Base-by-base conservation (phyloP, 805 yeast genomes). In the Candida xyloterini region DNA sequence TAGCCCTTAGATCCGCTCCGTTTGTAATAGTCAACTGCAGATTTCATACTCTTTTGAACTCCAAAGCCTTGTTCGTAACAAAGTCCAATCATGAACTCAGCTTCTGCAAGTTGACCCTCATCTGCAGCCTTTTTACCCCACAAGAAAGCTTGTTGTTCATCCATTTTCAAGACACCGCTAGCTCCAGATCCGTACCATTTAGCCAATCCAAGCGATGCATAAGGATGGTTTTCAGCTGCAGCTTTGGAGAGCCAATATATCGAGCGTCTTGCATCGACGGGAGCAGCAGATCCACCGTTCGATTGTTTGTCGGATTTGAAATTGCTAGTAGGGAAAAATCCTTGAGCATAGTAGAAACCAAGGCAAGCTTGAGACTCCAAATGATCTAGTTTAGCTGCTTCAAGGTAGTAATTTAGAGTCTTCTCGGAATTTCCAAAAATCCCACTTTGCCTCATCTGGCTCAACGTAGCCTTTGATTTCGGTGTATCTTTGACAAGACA, bases 161-260 rank as follows among this genome's bases (percentile, higher is more conserved):
- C 79, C 7, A 73, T 70, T 30, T 64, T 62, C 30, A 84, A 57
- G 1, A 76, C 63, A 2, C 70, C 76, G 10, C 69, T 67, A 0
- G 78, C 78, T 2, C 95, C 95, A 0, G 88, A 79, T 10, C 84
- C 68, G 50, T 80, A 78, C 90, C 91, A 84, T 33, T 89, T 89
- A 43, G 84, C 76, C 25, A 84, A 62, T 0, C 86, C 87, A 56
- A 84, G 67, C 56, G 84, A 83, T 3, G 86, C 81, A 53, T 80
- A 76, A 0, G 81, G 70, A 51, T 82, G 81, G 11, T 81, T 83
- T 43, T 72, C 67, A 30, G 68, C 72, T 33, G 89, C 87, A 3
- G 86, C 81, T 38, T 76, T 68, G 8, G 81, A 67, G 59, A 84
- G 85, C 90, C 91, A 85, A 10, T 83, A 83, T 34, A 84, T 71